Evolutionary conservation across 805 yeast species (phyloP), one percentile per base, ranked within the genome.

Genomic region (Candida boidinii): DNA sequence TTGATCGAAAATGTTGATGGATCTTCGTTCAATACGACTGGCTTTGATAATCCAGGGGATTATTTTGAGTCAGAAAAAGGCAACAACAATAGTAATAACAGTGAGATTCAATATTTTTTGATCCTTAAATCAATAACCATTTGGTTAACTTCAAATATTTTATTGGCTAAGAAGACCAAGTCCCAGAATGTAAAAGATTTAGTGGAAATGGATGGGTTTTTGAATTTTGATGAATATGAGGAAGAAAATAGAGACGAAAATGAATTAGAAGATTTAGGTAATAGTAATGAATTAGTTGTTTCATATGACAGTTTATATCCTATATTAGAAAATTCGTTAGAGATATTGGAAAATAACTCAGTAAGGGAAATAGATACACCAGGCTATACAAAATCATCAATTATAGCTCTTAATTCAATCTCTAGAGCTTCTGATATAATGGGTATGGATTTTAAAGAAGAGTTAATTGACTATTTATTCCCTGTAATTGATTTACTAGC

Each of bases 401-500:
- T 54, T 1, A 56, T 68, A 10, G 64, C 79, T 0, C 38, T 76
- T 4, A 67, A 66, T 31, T 46, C 76, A 0, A 61, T 77, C 24
- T 53, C 55, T 1, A 38, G 43, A 12, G 49, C 53, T 4, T 53
- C 60, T n/a, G 39, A 38, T 10, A 35, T 50, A 4, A 29, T 65
- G 39, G 60, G 60, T 1, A 33, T 42, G 1, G 66, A 59, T 1
- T 74, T 76, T 44, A 45, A 66, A 26, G 62, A 62, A 13, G 81
- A 80, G 36, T 54, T 90, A 21, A 71, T 84, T 39, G 94, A 85
- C 39, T 66, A 70, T 35, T 51, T 92, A 7, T 84, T 76, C 43
- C 81, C 90, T 0, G 66, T 87, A 1, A 64, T 88, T 17, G 87
- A 84, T 31, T 69, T 76, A 25, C 56, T 90, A 23, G 86, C 94